Percentiles rank a stretch among this genome's conserved stretches.
These are phyloP conservation scores for Sutorius eximius DNA, from an alignment of 1,284 basidiomycete species.

Conservation along the genomic window DNA sequence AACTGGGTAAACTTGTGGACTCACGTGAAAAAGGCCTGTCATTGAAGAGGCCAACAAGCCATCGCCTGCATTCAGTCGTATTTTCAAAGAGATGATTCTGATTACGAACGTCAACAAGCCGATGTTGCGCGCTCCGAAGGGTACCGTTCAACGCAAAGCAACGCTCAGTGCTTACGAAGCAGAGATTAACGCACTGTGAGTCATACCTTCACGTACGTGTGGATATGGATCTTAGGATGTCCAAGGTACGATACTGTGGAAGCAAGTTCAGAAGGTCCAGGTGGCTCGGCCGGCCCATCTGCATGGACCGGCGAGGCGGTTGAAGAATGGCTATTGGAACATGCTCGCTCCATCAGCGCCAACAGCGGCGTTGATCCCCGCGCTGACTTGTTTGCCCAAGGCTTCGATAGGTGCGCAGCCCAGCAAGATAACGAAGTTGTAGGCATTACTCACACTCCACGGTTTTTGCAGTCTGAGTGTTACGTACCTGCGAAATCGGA, in stretches of 20 bases:
- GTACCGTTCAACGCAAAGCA: conserved; percentile 25
- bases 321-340: conserved; percentile 31
- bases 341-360: conserved; percentile 26
- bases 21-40: conserved; percentile 16
- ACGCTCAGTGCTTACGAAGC: conserved; percentile 23
- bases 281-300: conserved; percentile 16
- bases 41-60: conserved; percentile 31
- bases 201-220: neutral
- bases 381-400: conserved; percentile 35
- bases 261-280: conserved; percentile 15
- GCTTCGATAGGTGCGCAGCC: conserved; percentile 36
- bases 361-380: conserved; percentile 11
- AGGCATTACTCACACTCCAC: neutral
- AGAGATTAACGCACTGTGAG: conserved; percentile 31
- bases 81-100: conserved; percentile 34
- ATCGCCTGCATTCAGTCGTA: conserved; percentile 31
- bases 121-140: conserved; percentile 25
- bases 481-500: conserved; percentile 36
- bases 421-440: neutral
- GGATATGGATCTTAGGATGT: neutral
- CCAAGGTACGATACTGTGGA: conserved; percentile 32
- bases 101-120: conserved; percentile 22
- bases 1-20: neutral
- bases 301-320: conserved; percentile 27
- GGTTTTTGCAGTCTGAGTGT: conserved; percentile 29